Percentiles rank a stretch among this genome's conserved stretches.
Evolutionary conservation across 2,329 filamentous ascomycete species (phyloP).

Genomic region (Paecilomyces sp.): DNA sequence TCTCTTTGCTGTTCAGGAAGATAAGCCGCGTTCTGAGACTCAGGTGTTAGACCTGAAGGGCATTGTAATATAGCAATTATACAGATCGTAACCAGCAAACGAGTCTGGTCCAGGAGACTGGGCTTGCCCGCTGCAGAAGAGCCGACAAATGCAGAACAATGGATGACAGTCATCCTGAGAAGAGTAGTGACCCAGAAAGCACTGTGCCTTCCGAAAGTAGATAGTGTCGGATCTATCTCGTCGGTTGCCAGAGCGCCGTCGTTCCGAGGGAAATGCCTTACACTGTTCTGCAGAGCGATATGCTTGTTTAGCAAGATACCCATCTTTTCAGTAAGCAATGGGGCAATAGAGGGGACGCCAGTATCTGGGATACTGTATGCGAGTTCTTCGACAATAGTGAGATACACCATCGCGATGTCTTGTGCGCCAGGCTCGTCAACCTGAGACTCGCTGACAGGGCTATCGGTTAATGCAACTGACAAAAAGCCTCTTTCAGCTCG

Average conservation of each 20-base stretch:
- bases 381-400: conserved; percentile 32
- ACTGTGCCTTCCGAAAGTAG: conserved; percentile 22
- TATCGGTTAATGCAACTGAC: conserved; percentile 25
- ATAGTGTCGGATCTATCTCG: conserved; percentile 10
- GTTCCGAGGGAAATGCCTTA: conserved; percentile 12
- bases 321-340: conserved; percentile 34
- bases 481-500: conserved; percentile 34
- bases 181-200: conserved; percentile 36
- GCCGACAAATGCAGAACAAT: conserved; percentile 28
- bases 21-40: conserved; percentile 21
- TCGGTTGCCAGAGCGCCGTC: conserved; percentile 6
- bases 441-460: conserved; percentile 6
- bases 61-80: conserved; percentile 33
- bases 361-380: conserved; percentile 28
- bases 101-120: conserved; percentile 25
- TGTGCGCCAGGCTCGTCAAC: conserved; percentile 13
- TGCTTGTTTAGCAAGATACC: conserved; percentile 31
- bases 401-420: conserved; percentile 28
- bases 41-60: conserved; percentile 22
- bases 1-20: conserved; percentile 20
- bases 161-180: conserved; percentile 32
- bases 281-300: conserved; percentile 19
- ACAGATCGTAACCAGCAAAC: conserved; percentile 31
- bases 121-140: conserved; percentile 14
- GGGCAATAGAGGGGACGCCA: conserved; percentile 22